Conservation (phyloP, 495 filamentous ascomycete genomes). For the Penicillium samsonianum region DNA sequence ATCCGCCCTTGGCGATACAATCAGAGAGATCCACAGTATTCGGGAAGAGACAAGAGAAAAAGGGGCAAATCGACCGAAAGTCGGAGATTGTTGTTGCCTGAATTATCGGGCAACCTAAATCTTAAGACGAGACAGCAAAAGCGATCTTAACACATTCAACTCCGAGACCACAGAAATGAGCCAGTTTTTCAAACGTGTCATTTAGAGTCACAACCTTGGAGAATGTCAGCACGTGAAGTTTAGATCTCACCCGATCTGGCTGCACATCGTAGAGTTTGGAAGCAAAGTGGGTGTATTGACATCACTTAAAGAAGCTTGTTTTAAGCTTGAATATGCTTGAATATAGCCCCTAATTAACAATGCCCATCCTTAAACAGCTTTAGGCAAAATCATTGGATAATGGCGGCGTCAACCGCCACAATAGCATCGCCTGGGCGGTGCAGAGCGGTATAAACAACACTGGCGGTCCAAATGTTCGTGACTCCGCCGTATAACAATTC, state of each 20-base stretch:
- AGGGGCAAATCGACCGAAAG: background rate
- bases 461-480: constrained; percentile 43
- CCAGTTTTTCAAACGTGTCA: too few relatives aligned
- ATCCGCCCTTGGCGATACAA: too few relatives aligned
- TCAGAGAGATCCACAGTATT: too few relatives aligned
- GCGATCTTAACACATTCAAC: too few relatives aligned
- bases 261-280: background rate
- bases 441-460: constrained; percentile 7
- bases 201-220: too few relatives aligned
- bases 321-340: background rate
- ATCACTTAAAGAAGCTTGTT: constrained; percentile 4
- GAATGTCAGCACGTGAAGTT: too few relatives aligned
- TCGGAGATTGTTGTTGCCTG: background rate
- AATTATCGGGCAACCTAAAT: background rate
- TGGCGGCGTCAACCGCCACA: constrained; percentile 51
- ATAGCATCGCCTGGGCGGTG: constrained; percentile 37
- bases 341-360: background rate
- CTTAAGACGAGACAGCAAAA: too few relatives aligned
- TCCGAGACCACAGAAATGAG: too few relatives aligned
- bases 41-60: background rate
- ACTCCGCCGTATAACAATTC: constrained; percentile 35
- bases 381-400: constrained; percentile 13
- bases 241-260: too few relatives aligned
- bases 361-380: constrained; percentile 38
- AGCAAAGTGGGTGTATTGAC: background rate